A percentile compares a stretch with the other conserved stretches of the same genome.
These are phyloP conservation scores for Licmophora abbreviata DNA, from an alignment of 108 stramenopile species.

Conservation along the genomic window DNA sequence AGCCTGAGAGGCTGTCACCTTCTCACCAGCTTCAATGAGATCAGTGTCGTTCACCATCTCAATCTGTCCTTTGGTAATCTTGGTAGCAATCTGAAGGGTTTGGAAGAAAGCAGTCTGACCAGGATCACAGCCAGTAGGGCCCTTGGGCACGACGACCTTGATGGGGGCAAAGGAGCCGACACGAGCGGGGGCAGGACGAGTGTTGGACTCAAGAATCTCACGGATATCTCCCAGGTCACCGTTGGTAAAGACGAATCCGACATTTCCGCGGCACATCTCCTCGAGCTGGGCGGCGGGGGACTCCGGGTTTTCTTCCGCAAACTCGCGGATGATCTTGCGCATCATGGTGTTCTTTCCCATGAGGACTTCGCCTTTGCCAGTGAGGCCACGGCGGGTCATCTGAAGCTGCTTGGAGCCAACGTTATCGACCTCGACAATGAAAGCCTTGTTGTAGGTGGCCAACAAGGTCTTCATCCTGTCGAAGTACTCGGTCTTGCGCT, in stretches of 20 bases:
- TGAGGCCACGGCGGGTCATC: constrained; percentile 83
- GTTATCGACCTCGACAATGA: constrained; percentile 95
- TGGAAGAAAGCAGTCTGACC: constrained; percentile 99
- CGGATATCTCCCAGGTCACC: constrained; percentile 89
- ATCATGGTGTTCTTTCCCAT: constrained; percentile 99
- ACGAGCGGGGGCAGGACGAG: constrained; percentile 96
- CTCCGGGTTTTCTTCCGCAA: constrained; percentile 86
- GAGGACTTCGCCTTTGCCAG: constrained; percentile 90
- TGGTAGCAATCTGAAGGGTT: constrained; percentile 97
- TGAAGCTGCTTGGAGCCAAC: constrained; percentile 98
- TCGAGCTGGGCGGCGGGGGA: constrained; percentile 74
- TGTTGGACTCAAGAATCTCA: constrained; percentile 69
- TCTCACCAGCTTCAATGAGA: constrained; percentile 88
- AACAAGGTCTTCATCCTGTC: constrained; percentile 65
- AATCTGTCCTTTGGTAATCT: constrained; percentile 95
- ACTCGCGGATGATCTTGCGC: constrained; percentile 92
- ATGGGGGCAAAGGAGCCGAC: constrained; percentile 91
- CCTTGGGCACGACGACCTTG: constrained; percentile 94
- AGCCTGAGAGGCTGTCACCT: constrained; percentile 88
- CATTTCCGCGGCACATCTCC: constrained; percentile 86
- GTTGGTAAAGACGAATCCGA: constrained; percentile 99
- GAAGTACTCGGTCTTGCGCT: constrained; percentile 87
- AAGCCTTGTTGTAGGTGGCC: constrained; percentile 73
- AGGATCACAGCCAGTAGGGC: constrained; percentile 99
- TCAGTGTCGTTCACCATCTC: constrained; percentile 96